Percentiles rank a stretch among this genome's conserved stretches.
Conservation (phyloP, 345 rosid genomes). For the Eutrema yunnanense region DNA sequence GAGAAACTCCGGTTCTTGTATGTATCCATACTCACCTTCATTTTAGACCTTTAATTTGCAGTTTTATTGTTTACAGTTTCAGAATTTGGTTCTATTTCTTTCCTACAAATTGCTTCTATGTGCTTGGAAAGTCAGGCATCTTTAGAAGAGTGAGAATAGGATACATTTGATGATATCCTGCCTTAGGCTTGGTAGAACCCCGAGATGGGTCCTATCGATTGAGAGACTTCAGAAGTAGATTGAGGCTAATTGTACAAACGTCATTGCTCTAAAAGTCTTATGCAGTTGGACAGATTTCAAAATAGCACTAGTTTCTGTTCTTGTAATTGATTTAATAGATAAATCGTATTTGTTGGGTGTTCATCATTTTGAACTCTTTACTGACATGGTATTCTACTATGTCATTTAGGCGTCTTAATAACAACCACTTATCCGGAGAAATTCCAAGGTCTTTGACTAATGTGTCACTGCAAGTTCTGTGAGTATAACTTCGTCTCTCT, state of each 20-base stretch:
- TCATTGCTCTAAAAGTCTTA: neutral
- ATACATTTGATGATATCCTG: neutral
- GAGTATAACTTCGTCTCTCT: slow-evolving; percentile 32
- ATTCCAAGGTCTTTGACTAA: slow-evolving; percentile 56
- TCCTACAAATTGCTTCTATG: neutral
- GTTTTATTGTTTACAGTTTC: neutral
- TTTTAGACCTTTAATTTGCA: neutral
- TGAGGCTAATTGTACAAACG: neutral
- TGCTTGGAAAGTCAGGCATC: neutral
- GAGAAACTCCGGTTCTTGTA: slow-evolving; percentile 61
- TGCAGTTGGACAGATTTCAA: neutral
- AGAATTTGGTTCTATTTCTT: neutral
- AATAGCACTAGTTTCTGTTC: neutral
- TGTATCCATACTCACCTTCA: slow-evolving; percentile 12
- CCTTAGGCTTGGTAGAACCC: neutral
- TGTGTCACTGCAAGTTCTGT: slow-evolving; percentile 69
- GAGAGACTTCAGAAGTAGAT: neutral
- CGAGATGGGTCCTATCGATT: neutral
- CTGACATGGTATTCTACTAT: neutral
- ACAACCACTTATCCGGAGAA: slow-evolving; percentile 49
- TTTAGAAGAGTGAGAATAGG: neutral
- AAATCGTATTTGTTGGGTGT: neutral
- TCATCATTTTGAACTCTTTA: neutral
- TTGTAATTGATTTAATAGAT: neutral
- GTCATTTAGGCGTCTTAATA: slow-evolving; percentile 62